Conservation (phyloP, 352 stramenopile species). For the Pythium insidiosum region DNA sequence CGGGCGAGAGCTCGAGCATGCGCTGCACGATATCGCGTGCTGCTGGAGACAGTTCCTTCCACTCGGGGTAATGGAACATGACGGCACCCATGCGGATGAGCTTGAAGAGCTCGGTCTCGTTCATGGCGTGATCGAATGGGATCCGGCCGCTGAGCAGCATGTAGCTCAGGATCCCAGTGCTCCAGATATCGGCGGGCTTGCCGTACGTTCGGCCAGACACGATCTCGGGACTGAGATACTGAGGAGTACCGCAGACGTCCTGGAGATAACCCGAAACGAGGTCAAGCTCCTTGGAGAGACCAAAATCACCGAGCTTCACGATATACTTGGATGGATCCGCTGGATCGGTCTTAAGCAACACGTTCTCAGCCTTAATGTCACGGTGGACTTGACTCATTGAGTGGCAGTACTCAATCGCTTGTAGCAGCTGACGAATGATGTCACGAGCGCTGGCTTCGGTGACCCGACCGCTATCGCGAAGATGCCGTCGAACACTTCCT, state of each 20-base stretch:
- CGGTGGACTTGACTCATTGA: conserved; percentile 86
- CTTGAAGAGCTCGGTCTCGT: conserved; percentile 41
- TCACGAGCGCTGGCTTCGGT: conserved; percentile 53
- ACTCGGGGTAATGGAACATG: conserved; percentile 89
- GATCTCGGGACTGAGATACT: conserved; percentile 96
- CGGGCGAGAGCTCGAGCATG: conserved; percentile 82
- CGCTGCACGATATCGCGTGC: conserved; percentile 84
- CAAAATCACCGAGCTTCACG: conserved; percentile 90
- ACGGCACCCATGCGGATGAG: conserved; percentile 89
- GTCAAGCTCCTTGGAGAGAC: conserved; percentile 85
- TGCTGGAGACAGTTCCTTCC: conserved; percentile 61
- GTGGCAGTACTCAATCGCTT: conserved; percentile 84
- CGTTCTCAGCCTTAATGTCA: conserved; percentile 81
- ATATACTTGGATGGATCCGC: conserved; percentile 54
- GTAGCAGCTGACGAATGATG: conserved; percentile 72
- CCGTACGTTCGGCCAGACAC: conserved; percentile 87
- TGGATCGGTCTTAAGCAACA: conserved; percentile 44
- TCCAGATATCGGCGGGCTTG: conserved; percentile 93
- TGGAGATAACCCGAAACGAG: conserved; percentile 81
- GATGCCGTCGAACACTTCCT: conserved; percentile 73
- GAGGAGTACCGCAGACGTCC: conserved; percentile 92
- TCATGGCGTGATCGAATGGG: conserved; percentile 48
- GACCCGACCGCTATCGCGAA: conserved; percentile 53
- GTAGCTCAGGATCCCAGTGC: conserved; percentile 94
- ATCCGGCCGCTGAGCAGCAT: conserved; percentile 65